Base-by-base conservation (phyloP, 108 stramenopile species). In the Pseudonitzschia multiseries region DNA sequence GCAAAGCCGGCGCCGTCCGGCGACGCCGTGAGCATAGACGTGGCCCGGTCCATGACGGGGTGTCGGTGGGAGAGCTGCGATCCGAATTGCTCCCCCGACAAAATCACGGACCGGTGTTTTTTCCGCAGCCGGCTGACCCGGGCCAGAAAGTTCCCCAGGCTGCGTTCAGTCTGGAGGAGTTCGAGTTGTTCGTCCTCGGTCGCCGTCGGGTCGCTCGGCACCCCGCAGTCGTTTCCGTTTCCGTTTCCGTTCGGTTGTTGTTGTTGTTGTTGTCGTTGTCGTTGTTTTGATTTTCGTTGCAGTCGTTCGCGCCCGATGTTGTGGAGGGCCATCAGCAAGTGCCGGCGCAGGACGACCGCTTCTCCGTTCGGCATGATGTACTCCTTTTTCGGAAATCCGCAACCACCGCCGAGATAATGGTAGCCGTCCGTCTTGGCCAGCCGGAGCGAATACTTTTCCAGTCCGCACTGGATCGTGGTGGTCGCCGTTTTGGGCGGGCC, bases 401-500 rank as follows among this genome's bases (percentile, higher is more conserved):
- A 62, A 10, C 61, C 61, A 4, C 61, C 61, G 36, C 61, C 61
- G 9, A 62, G 13, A 40, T 14, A 62, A 17, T 62, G 61, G 15
- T 62, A 62, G 9, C 36, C 36, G 18, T 62, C 61, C 20, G 32
- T 40, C 20, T 62, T 62, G 33, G 61, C 61, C 18, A 62, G 29
- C 15, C 61, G 61, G 17, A 62, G 36, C 5, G 61, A 62, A 62
- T 62, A n/a, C 36, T 62, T 62, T 62, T 62, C 61, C 36, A 76
- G 61, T 0, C 75, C 75, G 62, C 75, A 76, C 41, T 76, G 75
- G 22, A 76, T 69, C 5, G 54, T 62, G 6, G 75, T 76, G 20
- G 75, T 76, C 8, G 68, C 75, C 6, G 75, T 76, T 69, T 76
- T 76, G 31, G 75, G 75, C 33, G 75, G 75, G 22, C 75, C 61